Conservation (phyloP, 768 basidiomycete species). For the Suillus placidus region DNA sequence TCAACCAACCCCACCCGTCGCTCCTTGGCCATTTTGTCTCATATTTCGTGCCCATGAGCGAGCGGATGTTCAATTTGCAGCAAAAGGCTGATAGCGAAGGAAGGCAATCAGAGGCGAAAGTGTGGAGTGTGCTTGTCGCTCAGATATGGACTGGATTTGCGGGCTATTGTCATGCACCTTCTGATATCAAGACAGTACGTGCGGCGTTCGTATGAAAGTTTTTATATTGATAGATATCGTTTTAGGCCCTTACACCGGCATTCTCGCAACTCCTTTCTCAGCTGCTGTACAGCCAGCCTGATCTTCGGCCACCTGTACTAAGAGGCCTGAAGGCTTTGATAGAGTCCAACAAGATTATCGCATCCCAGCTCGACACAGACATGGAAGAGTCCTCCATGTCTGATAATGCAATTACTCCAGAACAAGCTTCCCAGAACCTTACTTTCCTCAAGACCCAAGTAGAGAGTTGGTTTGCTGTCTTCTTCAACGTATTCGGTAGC, state of each 20-base stretch:
- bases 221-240: slow-evolving; percentile 12
- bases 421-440: slow-evolving; percentile 68
- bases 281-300: slow-evolving; percentile 86
- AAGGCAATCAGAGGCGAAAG: slow-evolving; percentile 84
- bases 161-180: slow-evolving; percentile 84
- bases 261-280: slow-evolving; percentile 93
- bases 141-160: slow-evolving; percentile 93
- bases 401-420: slow-evolving; percentile 48
- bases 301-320: slow-evolving; percentile 81
- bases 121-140: slow-evolving; percentile 91
- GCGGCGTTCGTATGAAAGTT: neutral
- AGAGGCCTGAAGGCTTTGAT: slow-evolving; percentile 81
- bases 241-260: slow-evolving; percentile 68
- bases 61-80: slow-evolving; percentile 88
- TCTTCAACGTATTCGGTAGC: slow-evolving; percentile 95
- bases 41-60: slow-evolving; percentile 93
- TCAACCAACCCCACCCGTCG: slow-evolving; percentile 79
- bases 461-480: slow-evolving; percentile 92
- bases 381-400: slow-evolving; percentile 24
- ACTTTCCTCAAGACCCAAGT: slow-evolving; percentile 73
- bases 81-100: slow-evolving; percentile 75
- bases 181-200: slow-evolving; percentile 72
- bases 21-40: slow-evolving; percentile 83
- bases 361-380: slow-evolving; percentile 39
- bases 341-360: slow-evolving; percentile 69